phyloP scores from a whole-genome alignment of 352 stramenopile species.

The Phytopythium montanum region DNA sequence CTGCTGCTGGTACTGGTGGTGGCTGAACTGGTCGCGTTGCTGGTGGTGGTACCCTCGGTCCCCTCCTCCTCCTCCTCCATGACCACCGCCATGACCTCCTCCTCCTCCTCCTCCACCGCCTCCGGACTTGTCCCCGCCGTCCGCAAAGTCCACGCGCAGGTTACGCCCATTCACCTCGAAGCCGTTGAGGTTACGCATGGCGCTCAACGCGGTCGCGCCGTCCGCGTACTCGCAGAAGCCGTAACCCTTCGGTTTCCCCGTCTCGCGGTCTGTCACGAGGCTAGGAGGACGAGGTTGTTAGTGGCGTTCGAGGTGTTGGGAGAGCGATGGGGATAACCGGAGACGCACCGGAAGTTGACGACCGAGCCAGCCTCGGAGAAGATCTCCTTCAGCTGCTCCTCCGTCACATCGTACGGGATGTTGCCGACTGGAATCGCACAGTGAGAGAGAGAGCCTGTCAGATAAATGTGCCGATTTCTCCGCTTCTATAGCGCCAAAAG shows the following conservation, averaged over 20 bases:
- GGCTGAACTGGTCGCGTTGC: constrained; percentile 10
- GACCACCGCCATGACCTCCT: constrained; percentile 16
- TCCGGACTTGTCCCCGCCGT: constrained; percentile 68
- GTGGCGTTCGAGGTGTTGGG: background rate
- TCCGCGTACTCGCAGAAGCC: constrained; percentile 86
- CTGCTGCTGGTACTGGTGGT: constrained; percentile 29
- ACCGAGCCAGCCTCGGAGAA: constrained; percentile 83
- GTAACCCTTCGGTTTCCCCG: constrained; percentile 83
- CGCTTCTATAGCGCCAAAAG: background rate
- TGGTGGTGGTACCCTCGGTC: constrained; percentile 18
- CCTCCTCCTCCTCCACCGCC: constrained; percentile 17
- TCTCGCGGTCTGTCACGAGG: constrained; percentile 80
- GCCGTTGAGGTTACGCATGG: constrained; percentile 85
- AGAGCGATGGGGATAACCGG: background rate
- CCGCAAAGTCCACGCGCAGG: constrained; percentile 81
- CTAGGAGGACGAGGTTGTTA: constrained; percentile 21
- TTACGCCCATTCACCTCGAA: constrained; percentile 84
- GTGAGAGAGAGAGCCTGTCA: constrained; percentile 4
- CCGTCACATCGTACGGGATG: constrained; percentile 87
- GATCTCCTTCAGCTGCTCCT: constrained; percentile 85
- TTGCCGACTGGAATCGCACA: constrained; percentile 61
- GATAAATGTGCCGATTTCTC: background rate
- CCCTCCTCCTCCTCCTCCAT: constrained; percentile 18
- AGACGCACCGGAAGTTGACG: constrained; percentile 75
- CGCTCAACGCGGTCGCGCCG: constrained; percentile 74